Evolutionary conservation across 1,284 basidiomycete species (phyloP), one percentile per base, ranked within the genome.

Genomic region (Tausonia pullulans): DNA sequence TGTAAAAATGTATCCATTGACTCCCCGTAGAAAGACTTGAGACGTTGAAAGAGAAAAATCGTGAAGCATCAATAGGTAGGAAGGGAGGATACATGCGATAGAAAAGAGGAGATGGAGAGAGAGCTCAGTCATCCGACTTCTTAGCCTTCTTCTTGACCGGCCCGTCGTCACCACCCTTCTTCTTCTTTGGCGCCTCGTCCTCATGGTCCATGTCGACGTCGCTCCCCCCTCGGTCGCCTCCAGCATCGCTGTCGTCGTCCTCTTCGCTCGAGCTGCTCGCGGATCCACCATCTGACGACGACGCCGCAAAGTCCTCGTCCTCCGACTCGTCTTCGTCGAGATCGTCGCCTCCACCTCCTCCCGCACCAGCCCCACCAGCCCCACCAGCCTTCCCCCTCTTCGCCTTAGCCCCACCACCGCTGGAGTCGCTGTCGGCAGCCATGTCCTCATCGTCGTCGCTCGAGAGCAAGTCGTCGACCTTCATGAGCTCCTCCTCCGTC

Each of bases 271-370:
- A 83, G 43, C 85, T 87, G 44, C 83, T 85, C 0, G 90, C 90
- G 4, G 90, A 94, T 39, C 92, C 91, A 61, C 80, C 81, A 72
- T 95, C 92, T 0, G 87, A 88, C 0, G 81, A 60, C 86, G 40
- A 87, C 4, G 86, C 91, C 69, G 86, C 77, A 81, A 98, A 98
- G 78, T 96, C 93, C 74, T 93, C 94, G 72, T 87, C 87, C 75
- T 81, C 67, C 39, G 62, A 66, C 63, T 67, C 65, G 62, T 69
- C 71, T 60, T 67, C 67, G 57, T 70, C 69, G 58, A 67, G 54
- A 16, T 48, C 48, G 48, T 56, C 67, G 51, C 49, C 67, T 16
- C 55, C 54, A 57, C 63, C 58, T 13, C 43, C 52, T 2, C 16
- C 55, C 11, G 45, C 66, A 7, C 59, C 57, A n/a, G 40, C 40